Conservation (phyloP, 1,284 basidiomycete species). For the Tilletia walkeri region DNA sequence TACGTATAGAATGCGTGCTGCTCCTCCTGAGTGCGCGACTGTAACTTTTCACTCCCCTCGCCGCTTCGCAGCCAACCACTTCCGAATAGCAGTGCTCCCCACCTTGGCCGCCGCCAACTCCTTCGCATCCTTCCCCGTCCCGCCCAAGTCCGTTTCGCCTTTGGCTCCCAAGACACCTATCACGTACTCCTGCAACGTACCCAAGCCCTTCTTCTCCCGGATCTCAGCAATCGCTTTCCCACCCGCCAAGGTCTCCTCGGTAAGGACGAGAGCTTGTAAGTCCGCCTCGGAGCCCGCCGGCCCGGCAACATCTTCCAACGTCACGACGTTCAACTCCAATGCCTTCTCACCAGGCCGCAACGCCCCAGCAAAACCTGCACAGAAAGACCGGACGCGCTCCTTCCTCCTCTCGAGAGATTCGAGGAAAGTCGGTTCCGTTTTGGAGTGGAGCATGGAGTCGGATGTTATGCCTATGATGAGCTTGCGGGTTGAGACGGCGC, state of each 20-base stretch:
- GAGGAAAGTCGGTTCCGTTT: slow-evolving; percentile 70
- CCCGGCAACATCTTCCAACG: slow-evolving; percentile 47
- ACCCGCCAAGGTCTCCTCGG: slow-evolving; percentile 49
- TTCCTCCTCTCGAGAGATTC: slow-evolving; percentile 63
- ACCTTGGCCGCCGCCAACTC: slow-evolving; percentile 47
- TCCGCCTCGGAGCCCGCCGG: slow-evolving; percentile 47
- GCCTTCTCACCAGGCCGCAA: slow-evolving; percentile 18
- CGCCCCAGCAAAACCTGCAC: slow-evolving; percentile 32
- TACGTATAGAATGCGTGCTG: too few relatives aligned
- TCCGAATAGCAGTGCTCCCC: slow-evolving; percentile 51
- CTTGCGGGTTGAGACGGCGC: slow-evolving; percentile 74
- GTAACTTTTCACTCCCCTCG: slow-evolving; percentile 20
- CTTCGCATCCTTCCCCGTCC: slow-evolving; percentile 32
- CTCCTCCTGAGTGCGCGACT: background rate
- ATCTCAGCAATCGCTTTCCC: slow-evolving; percentile 40
- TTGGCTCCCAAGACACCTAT: slow-evolving; percentile 47
- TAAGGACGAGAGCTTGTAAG: slow-evolving; percentile 46
- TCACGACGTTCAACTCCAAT: slow-evolving; percentile 37
- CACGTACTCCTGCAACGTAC: slow-evolving; percentile 33
- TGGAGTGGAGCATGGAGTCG: slow-evolving; percentile 72
- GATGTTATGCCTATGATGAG: slow-evolving; percentile 84
- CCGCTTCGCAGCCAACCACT: slow-evolving; percentile 33
- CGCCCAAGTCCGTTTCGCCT: slow-evolving; percentile 41
- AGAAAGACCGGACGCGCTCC: slow-evolving; percentile 41
- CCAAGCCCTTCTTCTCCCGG: slow-evolving; percentile 36